A percentile compares a stretch with the other conserved stretches of the same genome.
phyloP scores from a whole-genome alignment of 2,329 filamentous ascomycete species.

The Chaetomium sp. region DNA sequence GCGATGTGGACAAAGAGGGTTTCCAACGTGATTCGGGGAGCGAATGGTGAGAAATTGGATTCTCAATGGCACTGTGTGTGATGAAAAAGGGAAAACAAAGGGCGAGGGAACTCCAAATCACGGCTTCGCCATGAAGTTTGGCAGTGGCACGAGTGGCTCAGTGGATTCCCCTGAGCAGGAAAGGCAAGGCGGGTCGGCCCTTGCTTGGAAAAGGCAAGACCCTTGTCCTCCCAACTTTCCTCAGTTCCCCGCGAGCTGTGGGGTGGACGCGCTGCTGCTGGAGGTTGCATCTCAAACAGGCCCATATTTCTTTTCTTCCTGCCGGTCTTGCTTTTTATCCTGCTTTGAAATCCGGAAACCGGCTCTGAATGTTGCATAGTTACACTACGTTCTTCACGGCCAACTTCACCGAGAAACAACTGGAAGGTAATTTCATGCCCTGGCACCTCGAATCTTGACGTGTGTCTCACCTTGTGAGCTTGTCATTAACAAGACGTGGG shows the following conservation, averaged over 20 bases:
- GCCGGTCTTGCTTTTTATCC: neutral
- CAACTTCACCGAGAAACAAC: too few species aligned
- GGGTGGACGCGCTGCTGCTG: neutral
- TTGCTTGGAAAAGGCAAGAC: conserved; percentile 2
- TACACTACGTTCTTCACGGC: too few species aligned
- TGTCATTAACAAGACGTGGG: too few species aligned
- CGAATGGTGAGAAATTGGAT: neutral
- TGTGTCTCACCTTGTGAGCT: too few species aligned
- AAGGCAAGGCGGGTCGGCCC: conserved; percentile 5
- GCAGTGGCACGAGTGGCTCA: neutral
- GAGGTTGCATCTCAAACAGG: neutral
- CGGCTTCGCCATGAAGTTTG: neutral
- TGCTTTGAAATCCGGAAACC: too few species aligned
- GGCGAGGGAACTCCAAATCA: neutral
- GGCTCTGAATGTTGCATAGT: too few species aligned
- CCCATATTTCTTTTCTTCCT: neutral
- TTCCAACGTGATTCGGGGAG: neutral
- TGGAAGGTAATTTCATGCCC: too few species aligned
- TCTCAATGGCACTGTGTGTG: neutral
- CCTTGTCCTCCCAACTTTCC: neutral
- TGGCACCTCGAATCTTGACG: too few species aligned
- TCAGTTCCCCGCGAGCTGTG: neutral
- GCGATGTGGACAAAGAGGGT: too few species aligned
- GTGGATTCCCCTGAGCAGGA: neutral
- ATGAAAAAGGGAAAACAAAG: neutral